phyloP scores from a whole-genome alignment of 1,284 basidiomycete species.

The Leccinum griseonigrum region DNA sequence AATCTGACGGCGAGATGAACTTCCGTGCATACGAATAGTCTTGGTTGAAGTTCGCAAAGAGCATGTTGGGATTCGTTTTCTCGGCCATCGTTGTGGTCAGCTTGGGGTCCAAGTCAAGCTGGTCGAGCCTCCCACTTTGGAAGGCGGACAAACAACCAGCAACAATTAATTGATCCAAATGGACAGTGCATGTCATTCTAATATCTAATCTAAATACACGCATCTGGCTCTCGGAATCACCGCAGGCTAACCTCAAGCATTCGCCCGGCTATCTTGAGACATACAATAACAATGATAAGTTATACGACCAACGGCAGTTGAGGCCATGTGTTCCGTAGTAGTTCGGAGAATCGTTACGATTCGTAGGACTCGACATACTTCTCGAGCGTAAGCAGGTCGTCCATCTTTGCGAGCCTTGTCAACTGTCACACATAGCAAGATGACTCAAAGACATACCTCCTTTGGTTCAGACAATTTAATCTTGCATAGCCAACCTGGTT shows the following conservation, averaged over 20 bases:
- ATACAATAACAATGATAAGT: neutral
- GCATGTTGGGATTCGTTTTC: slow-evolving; percentile 49
- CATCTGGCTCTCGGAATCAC: slow-evolving; percentile 6
- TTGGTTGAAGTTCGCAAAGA: slow-evolving; percentile 87
- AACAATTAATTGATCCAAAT: neutral
- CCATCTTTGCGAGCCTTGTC: slow-evolving; percentile 48
- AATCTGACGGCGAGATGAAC: neutral
- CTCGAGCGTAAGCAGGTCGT: slow-evolving; percentile 72
- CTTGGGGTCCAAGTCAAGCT: neutral
- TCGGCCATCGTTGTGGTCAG: slow-evolving; percentile 29
- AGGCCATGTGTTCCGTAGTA: slow-evolving; percentile 23
- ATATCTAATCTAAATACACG: slow-evolving; percentile 12
- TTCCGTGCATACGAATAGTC: slow-evolving; percentile 68
- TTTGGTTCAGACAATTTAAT: slow-evolving; percentile 78
- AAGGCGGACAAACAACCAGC: slow-evolving; percentile 12
- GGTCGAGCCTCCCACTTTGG: slow-evolving; percentile 11
- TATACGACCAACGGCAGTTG: slow-evolving; percentile 30
- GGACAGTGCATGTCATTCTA: neutral
- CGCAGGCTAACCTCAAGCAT: neutral
- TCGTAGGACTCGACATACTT: slow-evolving; percentile 80
- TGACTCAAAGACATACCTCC: slow-evolving; percentile 59
- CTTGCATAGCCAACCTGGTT: slow-evolving; percentile 92
- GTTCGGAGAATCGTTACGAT: slow-evolving; percentile 22
- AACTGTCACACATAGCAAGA: neutral
- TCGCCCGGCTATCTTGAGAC: neutral